Base-by-base conservation (phyloP, 371 early-diverging fungal genomes). In the Mucor sp. region DNA sequence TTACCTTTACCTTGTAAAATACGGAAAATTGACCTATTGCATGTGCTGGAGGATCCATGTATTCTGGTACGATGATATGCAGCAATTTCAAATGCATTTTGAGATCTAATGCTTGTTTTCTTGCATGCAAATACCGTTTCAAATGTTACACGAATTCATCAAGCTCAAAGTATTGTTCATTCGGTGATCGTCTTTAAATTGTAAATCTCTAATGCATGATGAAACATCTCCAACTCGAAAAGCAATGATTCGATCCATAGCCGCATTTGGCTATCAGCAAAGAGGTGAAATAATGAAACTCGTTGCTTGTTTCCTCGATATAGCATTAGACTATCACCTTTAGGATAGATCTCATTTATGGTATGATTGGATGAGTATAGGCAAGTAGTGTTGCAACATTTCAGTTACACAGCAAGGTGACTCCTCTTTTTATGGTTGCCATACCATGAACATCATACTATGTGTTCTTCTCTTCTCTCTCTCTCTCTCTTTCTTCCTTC, bases 391-490 rank as follows among this genome's bases (percentile, higher is more conserved):
- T 53, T 53, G 53, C 27, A 21, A 14, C 15, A 53, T 27, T 23
- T 12, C 27, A 53, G 53, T 53, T 53, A 53, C 53, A 53, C 53
- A 53, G 50, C 27, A 25, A 53, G 53, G 53, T 53, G 53, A 53
- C 53, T 53, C 53, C 53, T 50, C 43, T 43, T 44, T 47, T 27
- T 53, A 53, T 53, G 53, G 53, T 53, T 53, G 25, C 53, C 27
- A 53, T 53, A 53, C 53, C 53, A 25, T 25, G 53, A 53, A 53
- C 53, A 53, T 25, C 50, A 50, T 53, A 27, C 53, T 27, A 53
- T 53, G 50, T 50, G 21, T 50, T 25, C 25, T 12, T 50, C 44
- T 27, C 23, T 33, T 33, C 21, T 44, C 47, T 50, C 48, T 48
- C 23, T 48, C 23, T 27, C 23, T 53, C 53, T 53, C 53, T 53